A percentile compares a stretch with the other conserved stretches of the same genome.
These are phyloP conservation scores for Garcia nutans DNA, from an alignment of 345 rosid genomes.

Conservation along the genomic window DNA sequence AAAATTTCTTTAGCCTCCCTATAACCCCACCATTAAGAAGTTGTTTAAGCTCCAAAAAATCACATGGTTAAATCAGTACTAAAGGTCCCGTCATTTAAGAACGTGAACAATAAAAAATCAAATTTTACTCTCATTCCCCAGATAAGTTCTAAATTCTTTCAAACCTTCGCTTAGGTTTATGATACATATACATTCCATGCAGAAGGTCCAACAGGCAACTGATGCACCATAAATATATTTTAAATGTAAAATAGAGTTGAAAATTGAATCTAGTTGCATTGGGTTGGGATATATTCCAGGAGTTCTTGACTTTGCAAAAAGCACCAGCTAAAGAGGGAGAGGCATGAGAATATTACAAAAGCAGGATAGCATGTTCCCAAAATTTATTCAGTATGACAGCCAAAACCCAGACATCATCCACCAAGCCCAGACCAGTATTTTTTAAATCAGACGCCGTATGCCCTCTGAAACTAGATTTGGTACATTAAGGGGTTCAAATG, in stretches of 20 bases:
- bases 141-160: background rate
- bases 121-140: background rate
- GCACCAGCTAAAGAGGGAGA: background rate
- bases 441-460: background rate
- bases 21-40: background rate
- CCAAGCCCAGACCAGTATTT: background rate
- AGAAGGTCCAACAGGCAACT: constrained; percentile 11
- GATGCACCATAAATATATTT: background rate
- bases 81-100: background rate
- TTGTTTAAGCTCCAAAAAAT: constrained; percentile 2
- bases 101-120: background rate
- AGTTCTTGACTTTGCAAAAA: background rate
- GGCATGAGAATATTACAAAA: background rate
- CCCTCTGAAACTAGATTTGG: too few species aligned
- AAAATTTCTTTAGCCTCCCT: constrained; percentile 1
- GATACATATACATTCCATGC: background rate
- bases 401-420: background rate
- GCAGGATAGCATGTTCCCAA: background rate
- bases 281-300: too few species aligned
- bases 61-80: background rate
- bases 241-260: background rate
- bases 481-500: background rate
- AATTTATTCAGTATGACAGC: background rate
- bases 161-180: background rate
- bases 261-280: background rate